Percentiles rank a stretch among this genome's conserved stretches.
Conservation (phyloP, 225 moss, liverwort and hornwort genomes). For the Pseudisothecium myosuroides region DNA sequence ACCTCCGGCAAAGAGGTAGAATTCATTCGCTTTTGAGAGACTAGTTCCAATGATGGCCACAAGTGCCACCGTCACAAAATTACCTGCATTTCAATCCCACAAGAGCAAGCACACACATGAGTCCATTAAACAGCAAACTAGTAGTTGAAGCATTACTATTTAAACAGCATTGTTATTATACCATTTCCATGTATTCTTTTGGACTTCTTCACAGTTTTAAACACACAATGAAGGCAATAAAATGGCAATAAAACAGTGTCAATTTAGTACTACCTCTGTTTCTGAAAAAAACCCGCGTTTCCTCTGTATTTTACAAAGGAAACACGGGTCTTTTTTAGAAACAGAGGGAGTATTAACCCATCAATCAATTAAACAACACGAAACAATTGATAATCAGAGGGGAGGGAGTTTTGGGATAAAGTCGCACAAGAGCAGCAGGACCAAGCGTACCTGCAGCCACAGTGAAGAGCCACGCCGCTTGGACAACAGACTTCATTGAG, state of each 20-base stretch:
- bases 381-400: not conserved
- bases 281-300: no score
- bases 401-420: not conserved
- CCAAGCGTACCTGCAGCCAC: conserved; percentile 58
- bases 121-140: not conserved
- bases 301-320: no score
- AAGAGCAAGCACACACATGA: not conserved
- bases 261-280: no score
- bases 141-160: not conserved
- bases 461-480: conserved; percentile 79
- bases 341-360: not conserved
- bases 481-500: conserved; percentile 86
- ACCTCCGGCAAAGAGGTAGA: conserved; percentile 60
- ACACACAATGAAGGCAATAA: not conserved
- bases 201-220: no score
- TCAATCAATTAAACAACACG: not conserved
- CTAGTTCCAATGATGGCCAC: conserved; percentile 68
- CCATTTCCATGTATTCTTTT: not conserved
- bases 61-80: conserved; percentile 74
- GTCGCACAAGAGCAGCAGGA: not conserved
- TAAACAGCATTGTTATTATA: not conserved
- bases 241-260: not conserved
- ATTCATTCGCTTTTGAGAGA: conserved; percentile 67
- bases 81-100: conserved; percentile 46
- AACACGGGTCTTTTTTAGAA: no score